Evolutionary conservation across 1,284 basidiomycete species (phyloP).

Genomic region (Wallemia ichthyophaga): DNA sequence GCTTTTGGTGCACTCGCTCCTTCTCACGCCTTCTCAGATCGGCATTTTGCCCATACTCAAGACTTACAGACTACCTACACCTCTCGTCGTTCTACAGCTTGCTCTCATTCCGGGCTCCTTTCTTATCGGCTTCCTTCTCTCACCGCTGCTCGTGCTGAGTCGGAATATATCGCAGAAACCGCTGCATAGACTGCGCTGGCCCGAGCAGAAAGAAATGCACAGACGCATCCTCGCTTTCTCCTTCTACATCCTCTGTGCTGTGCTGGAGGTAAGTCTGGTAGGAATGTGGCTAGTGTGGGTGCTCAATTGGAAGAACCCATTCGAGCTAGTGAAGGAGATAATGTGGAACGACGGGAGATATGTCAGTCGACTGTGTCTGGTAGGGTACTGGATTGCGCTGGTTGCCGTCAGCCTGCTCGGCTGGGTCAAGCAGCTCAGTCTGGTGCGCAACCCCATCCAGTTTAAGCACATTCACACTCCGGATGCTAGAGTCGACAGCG

Average conservation of each 20-base stretch:
- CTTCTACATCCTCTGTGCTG: slow-evolving; percentile 46
- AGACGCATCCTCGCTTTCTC: slow-evolving; percentile 55
- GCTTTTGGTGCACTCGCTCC: neutral
- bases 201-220: slow-evolving; percentile 56
- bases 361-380: slow-evolving; percentile 53
- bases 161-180: slow-evolving; percentile 76
- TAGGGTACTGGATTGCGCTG: slow-evolving; percentile 58
- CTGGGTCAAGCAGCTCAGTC: slow-evolving; percentile 62
- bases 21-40: slow-evolving; percentile 22
- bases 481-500: neutral
- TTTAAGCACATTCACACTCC: slow-evolving; percentile 1
- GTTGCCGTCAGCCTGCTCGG: slow-evolving; percentile 59
- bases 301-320: slow-evolving; percentile 54
- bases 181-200: slow-evolving; percentile 57
- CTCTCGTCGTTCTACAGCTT: slow-evolving; percentile 68
- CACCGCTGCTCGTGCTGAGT: slow-evolving; percentile 71
- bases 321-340: slow-evolving; percentile 53
- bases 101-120: slow-evolving; percentile 79
- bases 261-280: slow-evolving; percentile 58
- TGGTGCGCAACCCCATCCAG: slow-evolving; percentile 34
- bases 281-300: slow-evolving; percentile 80
- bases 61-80: slow-evolving; percentile 74
- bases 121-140: slow-evolving; percentile 70
- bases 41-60: slow-evolving; percentile 57
- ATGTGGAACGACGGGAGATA: slow-evolving; percentile 32